These are phyloP conservation scores for Angophora floribunda DNA, from an alignment of 345 rosid species.

Conservation along the genomic window DNA sequence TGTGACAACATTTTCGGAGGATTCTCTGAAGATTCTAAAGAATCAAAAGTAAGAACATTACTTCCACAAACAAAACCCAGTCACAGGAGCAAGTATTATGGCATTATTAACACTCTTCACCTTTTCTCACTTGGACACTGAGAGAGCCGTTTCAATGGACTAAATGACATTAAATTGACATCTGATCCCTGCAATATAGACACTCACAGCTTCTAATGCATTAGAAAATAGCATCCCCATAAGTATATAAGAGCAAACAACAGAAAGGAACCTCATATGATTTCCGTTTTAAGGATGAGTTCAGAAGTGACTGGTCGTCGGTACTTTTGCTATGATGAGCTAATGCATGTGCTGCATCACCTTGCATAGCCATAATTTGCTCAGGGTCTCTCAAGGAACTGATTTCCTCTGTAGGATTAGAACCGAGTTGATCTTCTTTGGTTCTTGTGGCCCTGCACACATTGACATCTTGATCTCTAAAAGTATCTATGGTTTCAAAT, in stretches of 20 bases:
- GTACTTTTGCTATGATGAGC: background rate
- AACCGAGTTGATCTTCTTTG: slow-evolving; percentile 20
- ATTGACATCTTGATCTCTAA: background rate
- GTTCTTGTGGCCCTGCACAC: slow-evolving; percentile 26
- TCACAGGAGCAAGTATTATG: background rate
- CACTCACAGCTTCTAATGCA: background rate
- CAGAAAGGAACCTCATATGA: slow-evolving; percentile 32
- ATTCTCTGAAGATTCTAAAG: slow-evolving; percentile 23
- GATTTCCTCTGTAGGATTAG: slow-evolving; percentile 13
- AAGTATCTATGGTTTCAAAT: background rate
- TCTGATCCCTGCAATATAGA: slow-evolving; percentile 35
- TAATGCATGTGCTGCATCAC: slow-evolving; percentile 6
- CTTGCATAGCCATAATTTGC: slow-evolving; percentile 17
- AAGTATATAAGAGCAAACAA: background rate
- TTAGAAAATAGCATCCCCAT: background rate
- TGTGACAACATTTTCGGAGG: slow-evolving; percentile 15
- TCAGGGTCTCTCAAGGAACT: slow-evolving; percentile 14
- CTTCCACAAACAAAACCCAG: background rate
- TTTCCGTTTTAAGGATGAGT: slow-evolving; percentile 67
- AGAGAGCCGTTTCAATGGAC: slow-evolving; percentile 54
- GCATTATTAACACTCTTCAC: slow-evolving; percentile 9
- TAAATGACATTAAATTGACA: slow-evolving; percentile 13
- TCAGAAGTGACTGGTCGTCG: slow-evolving; percentile 16
- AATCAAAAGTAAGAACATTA: background rate
- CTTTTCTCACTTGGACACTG: slow-evolving; percentile 54